A percentile compares a stretch with the other conserved stretches of the same genome.
phyloP scores from a whole-genome alignment of 768 basidiomycete species.

The Tylopilus plumbeoviolaceoides region DNA sequence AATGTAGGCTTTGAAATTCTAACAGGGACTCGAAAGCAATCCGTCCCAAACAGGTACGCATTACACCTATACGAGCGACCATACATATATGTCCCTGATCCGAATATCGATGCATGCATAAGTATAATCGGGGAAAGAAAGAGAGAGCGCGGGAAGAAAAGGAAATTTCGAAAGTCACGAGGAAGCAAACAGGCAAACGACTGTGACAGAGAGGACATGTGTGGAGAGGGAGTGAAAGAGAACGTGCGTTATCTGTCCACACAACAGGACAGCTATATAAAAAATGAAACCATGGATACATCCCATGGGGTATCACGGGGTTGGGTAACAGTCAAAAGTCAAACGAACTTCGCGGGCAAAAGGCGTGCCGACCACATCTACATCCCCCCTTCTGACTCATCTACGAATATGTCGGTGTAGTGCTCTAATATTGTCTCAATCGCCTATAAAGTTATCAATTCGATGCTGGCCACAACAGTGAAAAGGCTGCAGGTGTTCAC shows the following conservation, averaged over 20 bases:
- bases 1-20: too few species aligned
- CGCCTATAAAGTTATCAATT: slow-evolving; percentile 49
- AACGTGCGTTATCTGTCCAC: slow-evolving; percentile 3
- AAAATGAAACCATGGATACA: slow-evolving; percentile 9
- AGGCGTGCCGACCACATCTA: slow-evolving; percentile 8
- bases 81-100: slow-evolving; percentile 17
- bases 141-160: background rate
- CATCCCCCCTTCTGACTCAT: slow-evolving; percentile 58
- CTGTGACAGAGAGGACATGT: background rate
- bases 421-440: slow-evolving; percentile 94
- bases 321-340: slow-evolving; percentile 23
- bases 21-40: too few species aligned
- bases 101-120: slow-evolving; percentile 15
- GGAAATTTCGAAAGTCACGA: background rate
- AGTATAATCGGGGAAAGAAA: slow-evolving; percentile 1
- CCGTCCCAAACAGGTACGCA: too few species aligned
- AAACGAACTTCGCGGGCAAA: background rate
- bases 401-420: slow-evolving; percentile 95
- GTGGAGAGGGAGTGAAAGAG: background rate
- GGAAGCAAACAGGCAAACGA: background rate
- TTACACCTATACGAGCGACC: slow-evolving; percentile 8
- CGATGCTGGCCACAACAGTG: background rate
- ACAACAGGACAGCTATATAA: slow-evolving; percentile 5
- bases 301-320: slow-evolving; percentile 25
- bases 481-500: slow-evolving; percentile 31